Percentiles rank a stretch among this genome's conserved stretches.
phyloP scores from a whole-genome alignment of 2,329 filamentous ascomycete genomes.

The Orbilia brochopaga region DNA sequence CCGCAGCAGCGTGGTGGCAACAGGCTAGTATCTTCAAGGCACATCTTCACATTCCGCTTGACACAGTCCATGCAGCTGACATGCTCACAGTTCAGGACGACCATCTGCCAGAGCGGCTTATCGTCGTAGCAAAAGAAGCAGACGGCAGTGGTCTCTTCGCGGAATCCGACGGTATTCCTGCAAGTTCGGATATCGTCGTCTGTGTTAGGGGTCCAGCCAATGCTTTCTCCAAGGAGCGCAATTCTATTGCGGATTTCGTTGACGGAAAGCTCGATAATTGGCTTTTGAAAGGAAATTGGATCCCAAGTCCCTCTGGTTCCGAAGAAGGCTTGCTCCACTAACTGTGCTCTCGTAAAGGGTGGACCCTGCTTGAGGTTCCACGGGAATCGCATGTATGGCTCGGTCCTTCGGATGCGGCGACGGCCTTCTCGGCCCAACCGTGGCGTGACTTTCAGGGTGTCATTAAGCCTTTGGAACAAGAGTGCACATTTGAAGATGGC shows the following conservation, averaged over 20 bases:
- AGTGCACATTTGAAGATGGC: not conserved
- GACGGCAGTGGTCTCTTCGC: slow-evolving; percentile 13
- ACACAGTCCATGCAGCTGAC: slow-evolving; percentile 28
- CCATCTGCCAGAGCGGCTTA: slow-evolving; percentile 36
- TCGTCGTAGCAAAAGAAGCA: slow-evolving; percentile 40
- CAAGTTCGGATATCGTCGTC: slow-evolving; percentile 3
- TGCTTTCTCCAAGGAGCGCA: slow-evolving; percentile 33
- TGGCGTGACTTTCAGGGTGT: not conserved
- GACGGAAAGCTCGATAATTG: not conserved
- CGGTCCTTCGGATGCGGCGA: not conserved
- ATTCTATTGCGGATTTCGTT: slow-evolving; percentile 33
- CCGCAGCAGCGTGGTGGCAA: slow-evolving; percentile 33
- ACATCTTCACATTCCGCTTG: slow-evolving; percentile 30
- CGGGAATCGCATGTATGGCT: slow-evolving; percentile 7
- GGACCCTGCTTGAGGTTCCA: slow-evolving; percentile 10
- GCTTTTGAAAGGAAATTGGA: slow-evolving; percentile 6
- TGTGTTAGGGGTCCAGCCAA: slow-evolving; percentile 24
- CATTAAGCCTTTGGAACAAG: not conserved
- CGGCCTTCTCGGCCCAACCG: not conserved
- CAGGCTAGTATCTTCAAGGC: slow-evolving; percentile 28
- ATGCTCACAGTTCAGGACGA: slow-evolving; percentile 23
- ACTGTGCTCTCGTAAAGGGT: slow-evolving; percentile 2
- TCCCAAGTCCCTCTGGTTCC: slow-evolving; percentile 18
- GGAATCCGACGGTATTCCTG: slow-evolving; percentile 9
- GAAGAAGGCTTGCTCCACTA: slow-evolving; percentile 26